Conservation (phyloP, 805 yeast species). For the Nadsonia fulvescens region DNA sequence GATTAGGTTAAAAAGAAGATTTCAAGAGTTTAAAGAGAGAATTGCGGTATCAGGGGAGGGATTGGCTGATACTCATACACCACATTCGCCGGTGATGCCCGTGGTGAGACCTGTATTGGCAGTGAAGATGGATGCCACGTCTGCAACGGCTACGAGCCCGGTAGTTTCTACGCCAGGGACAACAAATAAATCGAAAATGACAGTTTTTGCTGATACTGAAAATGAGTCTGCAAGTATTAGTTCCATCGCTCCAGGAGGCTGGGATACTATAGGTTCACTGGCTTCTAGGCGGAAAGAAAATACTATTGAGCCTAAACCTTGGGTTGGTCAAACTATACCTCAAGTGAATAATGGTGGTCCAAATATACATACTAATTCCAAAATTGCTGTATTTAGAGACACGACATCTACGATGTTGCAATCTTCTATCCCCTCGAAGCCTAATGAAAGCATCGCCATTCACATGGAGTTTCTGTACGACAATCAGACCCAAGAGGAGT, state of each 20-base stretch:
- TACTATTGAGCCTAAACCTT: conserved; percentile 30
- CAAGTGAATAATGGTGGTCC: conserved; percentile 2
- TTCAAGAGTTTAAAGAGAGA: conserved; percentile 27
- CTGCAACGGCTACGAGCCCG: conserved; percentile 3
- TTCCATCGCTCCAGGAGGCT: conserved; percentile 12
- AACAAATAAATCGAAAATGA: conserved; percentile 17
- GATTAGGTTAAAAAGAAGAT: conserved; percentile 25
- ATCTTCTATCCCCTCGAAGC: conserved; percentile 7
- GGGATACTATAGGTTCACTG: conserved; percentile 34
- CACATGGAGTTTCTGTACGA: conserved; percentile 11
- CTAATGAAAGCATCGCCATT: conserved; percentile 9
- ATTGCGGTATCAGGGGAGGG: conserved; percentile 13
- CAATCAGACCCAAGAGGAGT: conserved; percentile 29
- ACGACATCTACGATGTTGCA: no score
- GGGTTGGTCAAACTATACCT: conserved; percentile 38
- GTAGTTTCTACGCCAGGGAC: not conserved
- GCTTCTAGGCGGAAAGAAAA: conserved; percentile 48
- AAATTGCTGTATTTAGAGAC: conserved; percentile 4
- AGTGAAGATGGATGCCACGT: conserved; percentile 20
- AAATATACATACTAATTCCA: conserved; percentile 2
- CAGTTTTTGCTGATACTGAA: conserved; percentile 24
- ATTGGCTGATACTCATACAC: conserved; percentile 13
- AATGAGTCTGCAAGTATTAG: conserved; percentile 8
- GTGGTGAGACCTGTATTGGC: conserved; percentile 20
- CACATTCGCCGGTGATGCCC: conserved; percentile 21